A percentile compares a stretch with the other conserved stretches of the same genome.
Evolutionary conservation across 306 rosid species (phyloP).

Genomic region (Cucumis cinereus): DNA sequence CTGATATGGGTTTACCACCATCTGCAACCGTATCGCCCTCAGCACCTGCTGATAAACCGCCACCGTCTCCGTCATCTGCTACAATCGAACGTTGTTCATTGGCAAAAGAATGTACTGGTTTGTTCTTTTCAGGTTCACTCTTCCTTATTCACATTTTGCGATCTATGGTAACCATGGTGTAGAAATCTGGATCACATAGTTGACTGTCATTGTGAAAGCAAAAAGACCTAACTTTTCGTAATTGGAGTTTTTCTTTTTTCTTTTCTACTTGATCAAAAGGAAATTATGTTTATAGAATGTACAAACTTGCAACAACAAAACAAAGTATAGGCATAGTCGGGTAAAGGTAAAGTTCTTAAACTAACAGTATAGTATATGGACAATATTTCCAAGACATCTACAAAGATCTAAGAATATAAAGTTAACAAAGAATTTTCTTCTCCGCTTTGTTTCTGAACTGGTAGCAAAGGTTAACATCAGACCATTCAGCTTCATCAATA

Average conservation of each 20-base stretch:
- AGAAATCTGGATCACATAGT: not conserved
- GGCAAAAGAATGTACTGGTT: not conserved
- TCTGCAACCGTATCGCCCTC: not conserved
- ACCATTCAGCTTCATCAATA: constrained; percentile 56
- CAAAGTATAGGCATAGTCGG: not conserved
- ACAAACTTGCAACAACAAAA: not conserved
- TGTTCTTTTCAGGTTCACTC: not conserved
- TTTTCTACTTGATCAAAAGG: not conserved
- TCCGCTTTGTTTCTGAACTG: not conserved
- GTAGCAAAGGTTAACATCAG: constrained; percentile 41
- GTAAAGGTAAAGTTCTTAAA: not conserved
- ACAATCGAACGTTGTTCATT: not conserved
- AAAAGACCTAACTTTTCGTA: not conserved
- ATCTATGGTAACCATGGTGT: not conserved
- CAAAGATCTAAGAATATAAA: not conserved
- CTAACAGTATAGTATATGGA: not conserved
- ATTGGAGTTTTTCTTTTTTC: not conserved
- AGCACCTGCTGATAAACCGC: not conserved
- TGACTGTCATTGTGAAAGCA: not conserved
- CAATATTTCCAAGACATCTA: not conserved
- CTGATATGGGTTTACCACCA: not conserved
- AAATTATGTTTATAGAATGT: not conserved
- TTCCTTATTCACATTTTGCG: not conserved
- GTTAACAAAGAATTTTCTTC: not conserved
- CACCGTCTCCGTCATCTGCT: not conserved